Evolutionary conservation across 805 yeast species (phyloP).

Genomic region (Starmerella lactis-condensi): DNA sequence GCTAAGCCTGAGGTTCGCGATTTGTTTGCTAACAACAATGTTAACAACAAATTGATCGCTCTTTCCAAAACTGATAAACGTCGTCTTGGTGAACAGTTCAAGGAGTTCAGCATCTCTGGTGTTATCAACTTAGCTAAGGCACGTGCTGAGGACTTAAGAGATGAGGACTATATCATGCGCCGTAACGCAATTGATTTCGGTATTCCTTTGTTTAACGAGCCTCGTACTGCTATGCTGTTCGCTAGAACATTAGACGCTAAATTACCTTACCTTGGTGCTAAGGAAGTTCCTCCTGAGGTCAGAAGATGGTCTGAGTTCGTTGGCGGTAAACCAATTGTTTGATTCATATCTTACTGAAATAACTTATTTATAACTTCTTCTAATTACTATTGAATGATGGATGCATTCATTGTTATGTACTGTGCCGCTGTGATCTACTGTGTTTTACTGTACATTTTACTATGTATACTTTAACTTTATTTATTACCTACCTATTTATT

Average conservation of each 20-base stretch:
- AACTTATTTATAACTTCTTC: too few species aligned
- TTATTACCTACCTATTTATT: too few species aligned
- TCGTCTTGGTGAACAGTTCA: constrained; percentile 83
- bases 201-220: constrained; percentile 90
- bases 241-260: constrained; percentile 65
- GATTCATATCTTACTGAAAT: neutral
- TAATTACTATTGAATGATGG: too few species aligned
- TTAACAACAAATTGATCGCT: constrained; percentile 47
- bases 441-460: too few species aligned
- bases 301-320: constrained; percentile 92
- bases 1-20: constrained; percentile 55
- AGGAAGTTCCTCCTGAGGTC: constrained; percentile 63
- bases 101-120: constrained; percentile 60
- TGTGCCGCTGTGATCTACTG: too few species aligned
- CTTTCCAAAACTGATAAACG: constrained; percentile 90
- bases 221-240: constrained; percentile 75
- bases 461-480: too few species aligned
- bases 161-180: constrained; percentile 93
- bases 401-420: too few species aligned
- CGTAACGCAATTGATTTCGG: constrained; percentile 98
- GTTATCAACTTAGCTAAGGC: constrained; percentile 84
- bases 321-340: constrained; percentile 69
- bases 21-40: constrained; percentile 34
- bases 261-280: constrained; percentile 35
- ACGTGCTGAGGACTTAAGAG: constrained; percentile 68